Evolutionary conservation across 2,329 filamentous ascomycete genomes (phyloP).

Genomic region (Cercospora sesami): DNA sequence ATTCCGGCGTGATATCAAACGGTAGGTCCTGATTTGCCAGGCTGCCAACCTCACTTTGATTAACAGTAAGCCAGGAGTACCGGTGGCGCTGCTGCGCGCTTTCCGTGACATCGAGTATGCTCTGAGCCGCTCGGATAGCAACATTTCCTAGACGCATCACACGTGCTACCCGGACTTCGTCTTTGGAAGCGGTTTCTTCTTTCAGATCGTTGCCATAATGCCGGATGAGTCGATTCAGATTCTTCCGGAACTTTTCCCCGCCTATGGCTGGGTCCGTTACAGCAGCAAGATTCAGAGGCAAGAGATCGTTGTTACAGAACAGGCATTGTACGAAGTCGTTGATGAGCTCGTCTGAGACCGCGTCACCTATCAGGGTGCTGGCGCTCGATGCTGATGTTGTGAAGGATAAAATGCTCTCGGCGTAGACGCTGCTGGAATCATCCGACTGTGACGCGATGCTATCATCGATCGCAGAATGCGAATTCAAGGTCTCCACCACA

Average conservation of each 20-base stretch:
- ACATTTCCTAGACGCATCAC: background rate
- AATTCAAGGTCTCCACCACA: too few relatives aligned
- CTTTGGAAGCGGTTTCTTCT: background rate
- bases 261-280: background rate
- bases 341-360: background rate
- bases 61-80: background rate
- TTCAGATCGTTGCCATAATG: background rate
- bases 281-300: background rate
- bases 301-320: background rate
- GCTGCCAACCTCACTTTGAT: background rate
- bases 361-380: background rate
- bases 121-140: background rate
- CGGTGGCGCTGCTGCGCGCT: background rate
- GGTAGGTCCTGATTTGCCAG: too few relatives aligned
- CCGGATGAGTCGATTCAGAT: background rate
- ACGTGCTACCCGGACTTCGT: background rate
- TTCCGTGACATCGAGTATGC: background rate
- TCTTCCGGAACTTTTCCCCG: background rate
- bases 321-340: background rate
- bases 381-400: background rate
- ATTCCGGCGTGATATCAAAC: too few relatives aligned
- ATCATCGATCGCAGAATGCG: too few relatives aligned
- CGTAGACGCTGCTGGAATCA: background rate
- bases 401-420: background rate
- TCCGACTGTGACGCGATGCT: too few relatives aligned